Conservation (phyloP, 2,329 filamentous ascomycete species). For the Verticillium nonalfalfae region DNA sequence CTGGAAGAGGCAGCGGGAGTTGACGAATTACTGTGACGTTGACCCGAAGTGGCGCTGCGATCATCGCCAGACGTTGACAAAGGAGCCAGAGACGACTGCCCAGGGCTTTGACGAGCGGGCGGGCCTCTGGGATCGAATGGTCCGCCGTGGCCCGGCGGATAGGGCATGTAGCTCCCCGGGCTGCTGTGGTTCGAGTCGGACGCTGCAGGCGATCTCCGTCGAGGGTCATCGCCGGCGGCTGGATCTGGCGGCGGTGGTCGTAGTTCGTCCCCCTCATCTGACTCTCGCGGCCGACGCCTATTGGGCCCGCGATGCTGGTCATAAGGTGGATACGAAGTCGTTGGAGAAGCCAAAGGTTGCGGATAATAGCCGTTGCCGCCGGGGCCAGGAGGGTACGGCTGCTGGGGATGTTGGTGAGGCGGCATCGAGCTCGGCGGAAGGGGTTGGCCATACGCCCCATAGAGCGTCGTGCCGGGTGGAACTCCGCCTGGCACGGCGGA, state of each 20-base stretch:
- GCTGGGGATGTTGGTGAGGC: constrained; percentile 2
- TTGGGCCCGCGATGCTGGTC: constrained; percentile 25
- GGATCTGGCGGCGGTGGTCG: constrained; percentile 37
- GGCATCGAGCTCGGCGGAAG: constrained; percentile 22
- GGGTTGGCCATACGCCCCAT: constrained; percentile 52
- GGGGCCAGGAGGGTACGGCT: constrained; percentile 1
- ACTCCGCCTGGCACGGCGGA: constrained; percentile 52
- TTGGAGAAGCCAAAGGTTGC: constrained; percentile 34
- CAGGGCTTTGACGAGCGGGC: constrained; percentile 28
- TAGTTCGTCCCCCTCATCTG: constrained; percentile 34
- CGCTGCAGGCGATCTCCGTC: constrained; percentile 43
- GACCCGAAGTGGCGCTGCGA: constrained; percentile 27
- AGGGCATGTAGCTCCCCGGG: constrained; percentile 25
- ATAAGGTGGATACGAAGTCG: constrained; percentile 33
- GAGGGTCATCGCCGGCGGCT: constrained; percentile 38
- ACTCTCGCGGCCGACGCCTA: constrained; percentile 27
- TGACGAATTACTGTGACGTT: constrained; percentile 25
- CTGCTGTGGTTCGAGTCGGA: constrained; percentile 42
- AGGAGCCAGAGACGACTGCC: constrained; percentile 27
- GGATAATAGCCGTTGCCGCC: constrained; percentile 28
- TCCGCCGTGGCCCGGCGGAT: constrained; percentile 3
- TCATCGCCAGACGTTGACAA: constrained; percentile 25
- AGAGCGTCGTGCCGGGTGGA: constrained; percentile 49
- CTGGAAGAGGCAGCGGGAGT: constrained; percentile 17
- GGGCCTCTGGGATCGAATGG: constrained; percentile 7